Evolutionary conservation across 257 asterid genomes (phyloP), one percentile per base, ranked within the genome.

Genomic region (Datura wrightii): DNA sequence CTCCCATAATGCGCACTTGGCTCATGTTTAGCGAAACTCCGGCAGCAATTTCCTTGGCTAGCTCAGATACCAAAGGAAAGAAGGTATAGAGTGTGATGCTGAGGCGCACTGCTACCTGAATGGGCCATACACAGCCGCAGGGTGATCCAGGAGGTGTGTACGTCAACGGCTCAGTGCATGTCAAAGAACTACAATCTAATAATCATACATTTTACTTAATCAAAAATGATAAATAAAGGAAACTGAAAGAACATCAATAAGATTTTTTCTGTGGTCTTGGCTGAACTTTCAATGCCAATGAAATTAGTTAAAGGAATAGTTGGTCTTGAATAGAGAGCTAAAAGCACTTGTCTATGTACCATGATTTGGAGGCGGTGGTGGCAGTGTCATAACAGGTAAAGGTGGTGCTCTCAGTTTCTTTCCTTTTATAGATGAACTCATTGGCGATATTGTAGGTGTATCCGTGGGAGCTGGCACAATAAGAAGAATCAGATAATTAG

Each of bases 1-100:
- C 99, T 87, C 99, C 99, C 93, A 91, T 90, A 46, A 95, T 89
- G 72, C 97, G 95, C 39, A 95, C 98, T 90, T 95, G 99, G 70
- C 94, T 90, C 82, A 83, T 90, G 69, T 91, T 80, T 69, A 95
- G 76, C 3, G 78, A 89, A 84, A 92, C 82, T 15, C 92, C 55
- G 0, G 80, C 37, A 15, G 99, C 90, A 48, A 95, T 89, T 86
- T 90, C 97, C 83, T 87, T 88, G 15, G 97, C 90, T 48, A 95
- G 94, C 88, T 90, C 91, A 6, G 94, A 83, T 39, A 95, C 97
- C 88, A 91, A 81, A 0, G 98, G 94, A 86, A 95, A 91, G 84
- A 95, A 92, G 6, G 89, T 87, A 85, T 93, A 93, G 50, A 89
- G 88, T 48, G 97, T 86, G 67, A 91, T 82, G 16, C 89, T 91